Evolutionary conservation across 2,329 filamentous ascomycete species (phyloP).

Genomic region (Aspergillus aculeatus): DNA sequence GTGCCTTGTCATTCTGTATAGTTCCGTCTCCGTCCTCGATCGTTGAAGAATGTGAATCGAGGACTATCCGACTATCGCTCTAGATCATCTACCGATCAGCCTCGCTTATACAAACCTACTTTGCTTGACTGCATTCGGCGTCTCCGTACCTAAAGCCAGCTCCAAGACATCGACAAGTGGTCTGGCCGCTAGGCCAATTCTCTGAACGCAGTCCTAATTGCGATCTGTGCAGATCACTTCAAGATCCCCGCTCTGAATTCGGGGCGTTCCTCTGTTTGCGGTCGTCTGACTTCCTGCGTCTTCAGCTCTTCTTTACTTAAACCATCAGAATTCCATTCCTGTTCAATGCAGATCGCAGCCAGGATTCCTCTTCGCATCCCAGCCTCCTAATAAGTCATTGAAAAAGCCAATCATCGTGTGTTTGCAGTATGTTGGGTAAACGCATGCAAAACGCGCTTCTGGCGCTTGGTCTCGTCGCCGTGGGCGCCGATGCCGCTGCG

Average conservation of each 20-base stretch:
- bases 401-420: constrained; percentile 5
- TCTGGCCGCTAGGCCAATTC: neutral
- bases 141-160: neutral
- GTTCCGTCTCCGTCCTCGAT: neutral
- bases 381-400: constrained; percentile 21
- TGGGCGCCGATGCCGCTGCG: constrained; percentile 23
- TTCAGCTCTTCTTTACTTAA: constrained; percentile 31
- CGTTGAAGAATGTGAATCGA: neutral
- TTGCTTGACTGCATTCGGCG: constrained; percentile 5
- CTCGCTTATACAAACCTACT: neutral
- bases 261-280: constrained; percentile 20
- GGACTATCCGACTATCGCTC: neutral
- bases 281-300: constrained; percentile 8
- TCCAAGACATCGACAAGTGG: neutral
- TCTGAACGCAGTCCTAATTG: constrained; percentile 10
- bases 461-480: constrained; percentile 27
- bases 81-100: neutral
- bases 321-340: constrained; percentile 29
- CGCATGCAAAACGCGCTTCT: constrained; percentile 27
- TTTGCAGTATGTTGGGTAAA: constrained; percentile 27
- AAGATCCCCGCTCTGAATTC: neutral
- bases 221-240: constrained; percentile 6
- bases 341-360: constrained; percentile 17
- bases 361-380: constrained; percentile 23
- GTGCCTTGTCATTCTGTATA: neutral